A percentile compares a stretch with the other conserved stretches of the same genome.
These are phyloP conservation scores for Phytophthora meadii DNA, from an alignment of 352 stramenopile species.

Conservation along the genomic window DNA sequence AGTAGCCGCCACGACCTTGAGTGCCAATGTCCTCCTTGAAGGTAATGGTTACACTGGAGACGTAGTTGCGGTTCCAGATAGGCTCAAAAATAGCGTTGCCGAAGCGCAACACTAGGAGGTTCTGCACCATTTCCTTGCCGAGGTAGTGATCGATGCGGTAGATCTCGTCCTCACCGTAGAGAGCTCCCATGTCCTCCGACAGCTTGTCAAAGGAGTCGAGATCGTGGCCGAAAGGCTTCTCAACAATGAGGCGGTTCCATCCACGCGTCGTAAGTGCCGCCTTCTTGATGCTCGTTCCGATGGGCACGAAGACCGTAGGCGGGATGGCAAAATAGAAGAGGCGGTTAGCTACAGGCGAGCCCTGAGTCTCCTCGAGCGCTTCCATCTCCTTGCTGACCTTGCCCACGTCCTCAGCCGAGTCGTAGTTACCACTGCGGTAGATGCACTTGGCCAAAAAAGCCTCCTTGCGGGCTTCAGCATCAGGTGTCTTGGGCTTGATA, in stretches of 20 bases:
- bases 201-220: constrained; percentile 93
- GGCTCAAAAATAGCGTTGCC: constrained; percentile 97
- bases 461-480: constrained; percentile 65
- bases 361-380: constrained; percentile 59
- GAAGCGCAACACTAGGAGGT: constrained; percentile 97
- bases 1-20: constrained; percentile 96
- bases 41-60: constrained; percentile 96
- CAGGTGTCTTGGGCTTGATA: constrained; percentile 62
- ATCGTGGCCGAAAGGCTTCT: constrained; percentile 99
- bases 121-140: constrained; percentile 99
- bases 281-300: constrained; percentile 93
- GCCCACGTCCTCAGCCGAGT: constrained; percentile 82
- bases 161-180: constrained; percentile 90
- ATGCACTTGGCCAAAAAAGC: constrained; percentile 81
- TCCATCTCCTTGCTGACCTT: constrained; percentile 80
- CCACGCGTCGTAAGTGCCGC: constrained; percentile 86
- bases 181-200: constrained; percentile 81
- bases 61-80: constrained; percentile 96
- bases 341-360: constrained; percentile 69
- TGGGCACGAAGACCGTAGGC: constrained; percentile 95
- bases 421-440: constrained; percentile 84
- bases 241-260: constrained; percentile 97
- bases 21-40: constrained; percentile 98
- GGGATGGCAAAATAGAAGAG: constrained; percentile 98
- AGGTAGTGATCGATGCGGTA: constrained; percentile 98